Evolutionary conservation across 768 basidiomycete species (phyloP).

Genomic region (Paxillus rubicundulus): DNA sequence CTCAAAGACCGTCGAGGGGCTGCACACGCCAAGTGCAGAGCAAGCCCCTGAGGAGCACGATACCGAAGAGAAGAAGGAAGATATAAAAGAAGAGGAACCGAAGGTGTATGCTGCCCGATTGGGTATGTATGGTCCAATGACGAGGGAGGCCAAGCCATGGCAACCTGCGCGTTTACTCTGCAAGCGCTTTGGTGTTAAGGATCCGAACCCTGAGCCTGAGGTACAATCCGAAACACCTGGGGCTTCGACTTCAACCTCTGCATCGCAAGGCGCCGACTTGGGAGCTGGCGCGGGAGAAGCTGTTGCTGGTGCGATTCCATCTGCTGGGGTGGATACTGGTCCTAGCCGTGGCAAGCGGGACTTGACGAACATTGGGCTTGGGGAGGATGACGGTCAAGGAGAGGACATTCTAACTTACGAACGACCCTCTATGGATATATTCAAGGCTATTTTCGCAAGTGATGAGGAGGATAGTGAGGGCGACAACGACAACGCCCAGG

Average conservation of each 20-base stretch:
- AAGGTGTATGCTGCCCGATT: constrained; percentile 76
- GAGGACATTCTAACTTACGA: constrained; percentile 85
- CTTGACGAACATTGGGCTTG: constrained; percentile 81
- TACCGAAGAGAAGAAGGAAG: constrained; percentile 39
- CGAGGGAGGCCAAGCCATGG: constrained; percentile 72
- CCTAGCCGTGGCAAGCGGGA: constrained; percentile 43
- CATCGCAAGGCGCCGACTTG: constrained; percentile 5
- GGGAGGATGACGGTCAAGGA: constrained; percentile 90
- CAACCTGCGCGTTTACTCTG: constrained; percentile 83
- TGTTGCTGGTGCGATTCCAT: neutral
- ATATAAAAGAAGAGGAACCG: constrained; percentile 63
- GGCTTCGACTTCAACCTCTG: constrained; percentile 20
- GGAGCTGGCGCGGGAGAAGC: neutral
- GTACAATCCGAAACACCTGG: constrained; percentile 33
- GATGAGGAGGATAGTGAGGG: constrained; percentile 86
- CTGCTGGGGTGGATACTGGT: neutral
- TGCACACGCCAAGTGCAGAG: constrained; percentile 56
- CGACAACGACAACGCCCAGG: constrained; percentile 39
- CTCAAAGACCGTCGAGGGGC: constrained; percentile 60
- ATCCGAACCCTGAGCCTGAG: constrained; percentile 74
- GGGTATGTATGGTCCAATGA: constrained; percentile 90
- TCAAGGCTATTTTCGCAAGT: constrained; percentile 97
- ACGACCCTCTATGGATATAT: constrained; percentile 86
- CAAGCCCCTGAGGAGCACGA: constrained; percentile 35
- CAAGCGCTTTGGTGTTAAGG: constrained; percentile 90